Percentiles rank a stretch among this genome's conserved stretches.
phyloP scores from a whole-genome alignment of 1,284 basidiomycete species.

The Ustilago vetiveriae region DNA sequence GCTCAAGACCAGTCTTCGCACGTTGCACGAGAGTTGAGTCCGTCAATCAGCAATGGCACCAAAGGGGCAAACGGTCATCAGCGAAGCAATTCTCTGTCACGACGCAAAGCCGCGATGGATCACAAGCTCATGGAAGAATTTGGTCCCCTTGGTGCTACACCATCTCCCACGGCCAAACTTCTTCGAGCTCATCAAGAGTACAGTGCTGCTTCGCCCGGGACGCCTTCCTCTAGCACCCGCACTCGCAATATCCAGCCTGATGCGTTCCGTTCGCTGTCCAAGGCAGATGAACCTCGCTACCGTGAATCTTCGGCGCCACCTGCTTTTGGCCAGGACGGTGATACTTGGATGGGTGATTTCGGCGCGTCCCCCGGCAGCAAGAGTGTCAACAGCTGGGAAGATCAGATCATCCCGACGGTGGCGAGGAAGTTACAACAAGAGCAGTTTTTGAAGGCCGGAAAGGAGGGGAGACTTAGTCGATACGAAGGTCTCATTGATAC shows the following conservation, averaged over 20 bases:
- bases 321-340: constrained; percentile 8
- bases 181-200: constrained; percentile 20
- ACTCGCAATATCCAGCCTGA: constrained; percentile 27
- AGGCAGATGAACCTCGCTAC: constrained; percentile 1
- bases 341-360: background rate
- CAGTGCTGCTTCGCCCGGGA: background rate
- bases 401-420: constrained; percentile 55
- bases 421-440: constrained; percentile 55
- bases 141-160: constrained; percentile 46
- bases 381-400: constrained; percentile 53
- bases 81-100: constrained; percentile 24
- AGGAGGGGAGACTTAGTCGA: constrained; percentile 28
- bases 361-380: constrained; percentile 29
- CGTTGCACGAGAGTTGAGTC: background rate
- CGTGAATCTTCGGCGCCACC: constrained; percentile 38
- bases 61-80: constrained; percentile 14
- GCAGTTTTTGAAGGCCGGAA: constrained; percentile 32
- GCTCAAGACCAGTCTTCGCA: constrained; percentile 5
- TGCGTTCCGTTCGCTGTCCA: constrained; percentile 37
- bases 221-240: constrained; percentile 3
- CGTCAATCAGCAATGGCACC: background rate
- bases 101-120: constrained; percentile 31
- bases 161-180: constrained; percentile 24
- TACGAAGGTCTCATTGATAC: constrained; percentile 58
- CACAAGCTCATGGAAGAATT: constrained; percentile 50